These are phyloP conservation scores for Colletotrichum melonis DNA, from an alignment of 2,329 filamentous ascomycete genomes.

Conservation along the genomic window DNA sequence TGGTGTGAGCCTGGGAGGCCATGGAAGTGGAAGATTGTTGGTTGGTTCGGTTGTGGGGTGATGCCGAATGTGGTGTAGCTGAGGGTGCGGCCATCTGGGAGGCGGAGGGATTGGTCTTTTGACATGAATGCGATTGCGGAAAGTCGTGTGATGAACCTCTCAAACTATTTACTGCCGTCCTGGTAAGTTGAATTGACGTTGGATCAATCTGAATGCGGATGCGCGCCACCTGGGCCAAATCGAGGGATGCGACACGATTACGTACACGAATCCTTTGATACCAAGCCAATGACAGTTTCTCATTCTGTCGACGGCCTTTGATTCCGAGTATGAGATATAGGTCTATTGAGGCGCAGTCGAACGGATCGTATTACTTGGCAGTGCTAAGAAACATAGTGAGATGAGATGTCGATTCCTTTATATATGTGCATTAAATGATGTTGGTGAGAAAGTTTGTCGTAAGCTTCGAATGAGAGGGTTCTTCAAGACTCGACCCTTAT, in stretches of 20 bases:
- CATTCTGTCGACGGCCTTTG: neutral
- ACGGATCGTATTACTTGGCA: fast-evolving
- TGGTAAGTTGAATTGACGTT: neutral
- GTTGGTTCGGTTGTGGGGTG: slow-evolving; percentile 37
- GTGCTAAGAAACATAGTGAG: neutral
- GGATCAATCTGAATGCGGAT: neutral
- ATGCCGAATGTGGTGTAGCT: slow-evolving; percentile 53
- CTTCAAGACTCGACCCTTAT: slow-evolving; percentile 41
- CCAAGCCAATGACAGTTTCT: neutral
- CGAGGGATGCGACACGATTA: neutral
- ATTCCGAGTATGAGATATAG: neutral
- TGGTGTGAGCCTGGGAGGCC: slow-evolving; percentile 54
- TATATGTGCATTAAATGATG: neutral
- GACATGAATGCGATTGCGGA: neutral
- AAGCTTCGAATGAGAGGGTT: too few relatives aligned
- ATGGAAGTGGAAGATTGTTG: slow-evolving; percentile 53
- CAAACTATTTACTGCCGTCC: neutral
- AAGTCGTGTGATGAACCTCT: neutral
- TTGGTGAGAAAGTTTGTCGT: neutral
- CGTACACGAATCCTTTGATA: neutral
- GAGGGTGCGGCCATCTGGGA: slow-evolving; percentile 52
- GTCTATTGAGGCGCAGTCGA: neutral
- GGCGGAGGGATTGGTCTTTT: slow-evolving; percentile 31
- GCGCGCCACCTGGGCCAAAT: neutral
- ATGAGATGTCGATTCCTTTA: neutral